phyloP scores from a whole-genome alignment of 768 basidiomycete species.

The Cystobasidium tubakii region DNA sequence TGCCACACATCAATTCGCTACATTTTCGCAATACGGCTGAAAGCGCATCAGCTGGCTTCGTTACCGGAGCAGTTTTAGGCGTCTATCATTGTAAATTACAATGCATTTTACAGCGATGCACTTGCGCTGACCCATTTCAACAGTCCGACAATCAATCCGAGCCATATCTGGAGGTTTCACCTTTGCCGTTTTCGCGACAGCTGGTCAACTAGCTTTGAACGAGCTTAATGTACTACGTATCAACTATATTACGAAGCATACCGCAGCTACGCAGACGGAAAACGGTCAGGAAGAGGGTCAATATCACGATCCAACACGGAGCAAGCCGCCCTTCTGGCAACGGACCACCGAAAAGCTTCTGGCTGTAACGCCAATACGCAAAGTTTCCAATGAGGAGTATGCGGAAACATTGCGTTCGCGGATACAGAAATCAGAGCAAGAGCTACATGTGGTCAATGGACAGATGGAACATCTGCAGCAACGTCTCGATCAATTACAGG shows the following conservation, averaged over 20 bases:
- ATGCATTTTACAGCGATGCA: background rate
- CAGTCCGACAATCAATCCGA: background rate
- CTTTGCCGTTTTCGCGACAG: slow-evolving; percentile 38
- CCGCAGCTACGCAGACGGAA: background rate
- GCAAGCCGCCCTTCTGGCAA: slow-evolving; percentile 6
- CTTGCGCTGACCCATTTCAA: background rate
- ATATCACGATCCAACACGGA: background rate
- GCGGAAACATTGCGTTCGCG: slow-evolving; percentile 11
- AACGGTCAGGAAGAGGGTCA: background rate
- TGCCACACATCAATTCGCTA: slow-evolving; percentile 26
- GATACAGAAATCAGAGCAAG: background rate
- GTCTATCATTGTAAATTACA: slow-evolving; percentile 18
- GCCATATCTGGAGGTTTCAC: slow-evolving; percentile 39
- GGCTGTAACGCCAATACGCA: slow-evolving; percentile 30
- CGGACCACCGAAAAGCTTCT: slow-evolving; percentile 10
- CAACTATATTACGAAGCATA: slow-evolving; percentile 4
- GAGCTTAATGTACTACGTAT: slow-evolving; percentile 40
- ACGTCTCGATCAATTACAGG: background rate
- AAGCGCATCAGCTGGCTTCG: slow-evolving; percentile 18
- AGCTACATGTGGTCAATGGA: slow-evolving; percentile 3
- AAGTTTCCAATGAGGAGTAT: slow-evolving; percentile 34
- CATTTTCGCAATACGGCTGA: slow-evolving; percentile 33
- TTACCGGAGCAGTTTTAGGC: slow-evolving; percentile 15
- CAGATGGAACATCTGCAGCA: slow-evolving; percentile 19
- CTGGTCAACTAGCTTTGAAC: slow-evolving; percentile 41